Evolutionary conservation across 148 eudicot genomes (phyloP).

Genomic region (Rhododendron simsii): DNA sequence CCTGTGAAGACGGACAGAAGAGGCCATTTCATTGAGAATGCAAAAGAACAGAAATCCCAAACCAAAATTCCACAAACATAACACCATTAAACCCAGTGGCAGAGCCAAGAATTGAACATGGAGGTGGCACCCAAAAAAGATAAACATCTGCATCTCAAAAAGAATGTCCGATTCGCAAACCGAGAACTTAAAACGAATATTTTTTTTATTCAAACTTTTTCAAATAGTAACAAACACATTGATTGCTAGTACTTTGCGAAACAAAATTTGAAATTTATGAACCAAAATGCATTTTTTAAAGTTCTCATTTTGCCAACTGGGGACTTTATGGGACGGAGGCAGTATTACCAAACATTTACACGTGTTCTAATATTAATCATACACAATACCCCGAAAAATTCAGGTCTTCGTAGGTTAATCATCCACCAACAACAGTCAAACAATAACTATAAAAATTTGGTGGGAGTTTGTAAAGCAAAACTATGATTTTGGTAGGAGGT

Average conservation of each 20-base stretch:
- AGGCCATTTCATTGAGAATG: neutral
- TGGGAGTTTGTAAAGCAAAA: neutral
- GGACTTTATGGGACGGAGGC: too few relatives aligned
- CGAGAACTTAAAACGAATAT: neutral
- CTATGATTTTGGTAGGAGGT: neutral
- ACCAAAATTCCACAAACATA: neutral
- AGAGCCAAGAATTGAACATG: neutral
- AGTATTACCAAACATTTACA: too few relatives aligned
- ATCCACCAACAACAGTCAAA: neutral
- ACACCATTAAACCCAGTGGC: neutral
- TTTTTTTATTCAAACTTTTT: too few relatives aligned
- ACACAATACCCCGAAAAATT: too few relatives aligned
- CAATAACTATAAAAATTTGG: too few relatives aligned
- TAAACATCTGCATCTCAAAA: neutral
- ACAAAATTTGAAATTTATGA: too few relatives aligned
- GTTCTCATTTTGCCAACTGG: too few relatives aligned
- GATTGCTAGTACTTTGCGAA: neutral
- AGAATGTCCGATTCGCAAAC: neutral
- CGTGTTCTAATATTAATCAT: too few relatives aligned
- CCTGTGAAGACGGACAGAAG: conserved; percentile 8
- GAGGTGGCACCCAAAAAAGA: neutral
- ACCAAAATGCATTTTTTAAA: too few relatives aligned
- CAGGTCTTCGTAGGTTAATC: neutral
- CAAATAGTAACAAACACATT: neutral
- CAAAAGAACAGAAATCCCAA: neutral